These are phyloP conservation scores for Galeopsis tetrahit DNA, from an alignment of 257 asterid genomes.

Conservation along the genomic window DNA sequence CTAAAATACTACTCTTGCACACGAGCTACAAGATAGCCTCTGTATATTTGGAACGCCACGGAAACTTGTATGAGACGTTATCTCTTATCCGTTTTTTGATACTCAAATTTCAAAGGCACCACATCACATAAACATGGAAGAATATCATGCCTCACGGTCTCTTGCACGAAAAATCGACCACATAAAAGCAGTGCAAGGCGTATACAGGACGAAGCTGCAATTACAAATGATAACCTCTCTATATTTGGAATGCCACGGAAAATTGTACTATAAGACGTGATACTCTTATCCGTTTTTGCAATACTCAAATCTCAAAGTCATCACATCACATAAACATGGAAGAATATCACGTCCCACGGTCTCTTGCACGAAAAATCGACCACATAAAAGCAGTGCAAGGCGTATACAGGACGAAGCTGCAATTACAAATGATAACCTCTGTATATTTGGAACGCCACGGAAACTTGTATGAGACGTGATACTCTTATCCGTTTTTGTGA, in stretches of 20 bases:
- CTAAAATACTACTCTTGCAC: not conserved
- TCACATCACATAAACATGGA: too few species aligned
- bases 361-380: not conserved
- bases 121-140: too few species aligned
- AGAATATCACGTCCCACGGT: too few species aligned
- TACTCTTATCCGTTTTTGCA: too few species aligned
- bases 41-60: not conserved
- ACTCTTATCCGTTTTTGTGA: too few species aligned
- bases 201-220: not conserved
- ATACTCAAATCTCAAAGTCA: too few species aligned
- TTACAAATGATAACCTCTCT: not conserved
- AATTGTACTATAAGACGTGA: too few species aligned
- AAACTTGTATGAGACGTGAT: not conserved
- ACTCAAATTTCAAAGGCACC: too few species aligned
- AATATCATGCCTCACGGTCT: too few species aligned
- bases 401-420: not conserved
- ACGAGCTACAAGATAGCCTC: not conserved
- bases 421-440: not conserved
- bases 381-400: not conserved
- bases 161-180: not conserved
- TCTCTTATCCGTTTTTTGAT: too few species aligned
- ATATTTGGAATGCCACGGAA: not conserved
- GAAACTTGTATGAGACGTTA: not conserved
- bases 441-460: not conserved
- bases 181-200: not conserved